phyloP scores from a whole-genome alignment of 352 stramenopile genomes.

The Phytophthora constricta region DNA sequence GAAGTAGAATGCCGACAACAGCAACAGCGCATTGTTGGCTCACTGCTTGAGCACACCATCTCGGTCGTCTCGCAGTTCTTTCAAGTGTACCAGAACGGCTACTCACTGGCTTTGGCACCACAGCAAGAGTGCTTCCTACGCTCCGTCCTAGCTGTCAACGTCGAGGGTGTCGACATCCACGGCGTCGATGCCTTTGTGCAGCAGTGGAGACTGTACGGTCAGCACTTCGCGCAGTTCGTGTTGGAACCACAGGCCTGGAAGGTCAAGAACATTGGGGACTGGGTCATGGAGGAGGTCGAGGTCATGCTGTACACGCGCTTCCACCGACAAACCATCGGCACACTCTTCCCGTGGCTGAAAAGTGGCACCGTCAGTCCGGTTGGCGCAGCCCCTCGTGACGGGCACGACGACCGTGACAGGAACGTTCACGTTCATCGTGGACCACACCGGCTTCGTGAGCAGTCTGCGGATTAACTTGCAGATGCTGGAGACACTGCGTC shows the following conservation, averaged over 20 bases:
- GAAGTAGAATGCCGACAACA: conserved; percentile 21
- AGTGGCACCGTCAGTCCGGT: conserved; percentile 13
- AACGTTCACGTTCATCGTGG: conserved; percentile 40
- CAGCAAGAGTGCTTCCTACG: conserved; percentile 39
- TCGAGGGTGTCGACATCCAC: conserved; percentile 23
- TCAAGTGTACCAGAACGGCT: conserved; percentile 37
- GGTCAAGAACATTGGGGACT: conserved; percentile 21
- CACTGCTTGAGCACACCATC: conserved; percentile 26
- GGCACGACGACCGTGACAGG: conserved; percentile 24
- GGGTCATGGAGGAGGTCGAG: conserved; percentile 36
- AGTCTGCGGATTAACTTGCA: conserved; percentile 35
- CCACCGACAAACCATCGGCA: conserved; percentile 28
- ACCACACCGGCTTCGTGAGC: conserved; percentile 29
- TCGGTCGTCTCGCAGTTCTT: conserved; percentile 40
- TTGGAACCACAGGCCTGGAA: conserved; percentile 38
- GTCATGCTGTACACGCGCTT: conserved; percentile 42
- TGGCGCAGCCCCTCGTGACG: conserved; percentile 30
- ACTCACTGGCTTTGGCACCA: conserved; percentile 19
- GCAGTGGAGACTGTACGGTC: conserved; percentile 39
- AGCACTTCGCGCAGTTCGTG: conserved; percentile 27
- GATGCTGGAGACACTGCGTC: conserved; percentile 40
- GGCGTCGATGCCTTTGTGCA: conserved; percentile 35
- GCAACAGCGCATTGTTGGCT: conserved; percentile 8
- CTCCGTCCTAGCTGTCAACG: conserved; percentile 33
- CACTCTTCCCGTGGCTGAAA: conserved; percentile 40